These are phyloP conservation scores for Peronospora tabacina DNA, from an alignment of 352 stramenopile genomes.

Conservation along the genomic window DNA sequence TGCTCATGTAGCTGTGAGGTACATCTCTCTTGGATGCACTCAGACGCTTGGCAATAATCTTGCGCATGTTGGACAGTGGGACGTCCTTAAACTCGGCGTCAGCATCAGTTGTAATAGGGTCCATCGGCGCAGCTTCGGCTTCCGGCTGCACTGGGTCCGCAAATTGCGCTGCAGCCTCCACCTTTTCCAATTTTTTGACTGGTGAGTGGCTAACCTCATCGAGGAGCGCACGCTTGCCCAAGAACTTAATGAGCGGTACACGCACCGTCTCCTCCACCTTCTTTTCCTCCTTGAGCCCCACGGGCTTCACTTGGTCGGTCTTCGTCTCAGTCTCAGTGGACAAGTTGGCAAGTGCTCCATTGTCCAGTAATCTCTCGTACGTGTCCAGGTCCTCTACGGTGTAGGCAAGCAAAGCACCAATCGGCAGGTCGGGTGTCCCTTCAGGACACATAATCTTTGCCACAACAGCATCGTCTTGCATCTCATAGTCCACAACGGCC, in stretches of 20 bases:
- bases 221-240: conserved; percentile 75
- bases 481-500: conserved; percentile 97
- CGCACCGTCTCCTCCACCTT: conserved; percentile 17
- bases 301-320: conserved; percentile 10
- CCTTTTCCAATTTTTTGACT: conserved; percentile 7
- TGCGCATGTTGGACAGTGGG: conserved; percentile 93
- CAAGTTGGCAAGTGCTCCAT: conserved; percentile 46
- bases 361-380: conserved; percentile 53
- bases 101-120: conserved; percentile 1
- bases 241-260: conserved; percentile 76
- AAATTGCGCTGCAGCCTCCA: neutral
- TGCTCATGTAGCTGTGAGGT: conserved; percentile 95
- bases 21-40: conserved; percentile 94
- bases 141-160: conserved; percentile 9
- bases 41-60: conserved; percentile 97
- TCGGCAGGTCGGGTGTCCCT: conserved; percentile 84
- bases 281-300: neutral
- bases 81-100: conserved; percentile 73
- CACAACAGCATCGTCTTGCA: conserved; percentile 94
- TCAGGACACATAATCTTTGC: conserved; percentile 90
- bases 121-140: conserved; percentile 3
- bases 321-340: conserved; percentile 12
- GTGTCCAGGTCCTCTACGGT: conserved; percentile 90
- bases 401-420: conserved; percentile 90
- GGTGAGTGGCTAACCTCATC: conserved; percentile 30